These are phyloP conservation scores for Leccinum disarticulatum DNA, from an alignment of 768 basidiomycete genomes.

Conservation along the genomic window DNA sequence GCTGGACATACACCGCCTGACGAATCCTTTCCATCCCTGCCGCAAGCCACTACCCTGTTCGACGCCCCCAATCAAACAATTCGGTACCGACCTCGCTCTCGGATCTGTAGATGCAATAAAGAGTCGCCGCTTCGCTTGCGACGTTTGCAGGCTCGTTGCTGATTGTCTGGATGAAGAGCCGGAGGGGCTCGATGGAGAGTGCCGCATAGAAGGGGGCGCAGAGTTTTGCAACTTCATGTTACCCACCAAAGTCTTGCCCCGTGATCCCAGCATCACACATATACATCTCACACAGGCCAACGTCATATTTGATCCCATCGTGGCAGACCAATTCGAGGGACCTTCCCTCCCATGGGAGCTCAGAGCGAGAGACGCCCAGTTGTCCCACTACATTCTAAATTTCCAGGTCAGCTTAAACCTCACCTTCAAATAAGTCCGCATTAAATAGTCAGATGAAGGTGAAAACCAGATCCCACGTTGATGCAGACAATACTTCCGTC, in stretches of 20 bases:
- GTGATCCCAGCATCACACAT: conserved; percentile 10
- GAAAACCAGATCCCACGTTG: neutral
- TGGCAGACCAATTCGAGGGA: neutral
- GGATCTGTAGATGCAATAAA: conserved; percentile 19
- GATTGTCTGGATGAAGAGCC: conserved; percentile 16
- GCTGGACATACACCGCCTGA: conserved; percentile 1
- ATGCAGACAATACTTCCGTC: neutral
- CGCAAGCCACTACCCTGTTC: conserved; percentile 1
- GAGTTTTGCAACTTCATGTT: conserved; percentile 10
- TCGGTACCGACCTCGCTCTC: neutral
- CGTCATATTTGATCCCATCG: conserved; percentile 4
- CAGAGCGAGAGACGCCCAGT: neutral
- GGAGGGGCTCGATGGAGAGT: conserved; percentile 6
- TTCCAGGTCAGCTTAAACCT: conserved; percentile 5
- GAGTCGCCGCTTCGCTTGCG: conserved; percentile 8
- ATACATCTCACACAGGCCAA: conserved; percentile 15
- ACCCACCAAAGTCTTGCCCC: neutral
- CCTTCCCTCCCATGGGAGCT: conserved; percentile 14
- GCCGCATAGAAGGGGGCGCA: neutral
- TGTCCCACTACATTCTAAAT: conserved; percentile 3
- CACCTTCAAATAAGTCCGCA: neutral
- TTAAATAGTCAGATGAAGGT: conserved; percentile 3
- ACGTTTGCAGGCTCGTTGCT: conserved; percentile 14
- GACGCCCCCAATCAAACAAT: neutral
- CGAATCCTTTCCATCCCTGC: conserved; percentile 7